Percentiles rank a stretch among this genome's conserved stretches.
Evolutionary conservation across 331 rosid species (phyloP).

Genomic region (Phaseolus coccineus): DNA sequence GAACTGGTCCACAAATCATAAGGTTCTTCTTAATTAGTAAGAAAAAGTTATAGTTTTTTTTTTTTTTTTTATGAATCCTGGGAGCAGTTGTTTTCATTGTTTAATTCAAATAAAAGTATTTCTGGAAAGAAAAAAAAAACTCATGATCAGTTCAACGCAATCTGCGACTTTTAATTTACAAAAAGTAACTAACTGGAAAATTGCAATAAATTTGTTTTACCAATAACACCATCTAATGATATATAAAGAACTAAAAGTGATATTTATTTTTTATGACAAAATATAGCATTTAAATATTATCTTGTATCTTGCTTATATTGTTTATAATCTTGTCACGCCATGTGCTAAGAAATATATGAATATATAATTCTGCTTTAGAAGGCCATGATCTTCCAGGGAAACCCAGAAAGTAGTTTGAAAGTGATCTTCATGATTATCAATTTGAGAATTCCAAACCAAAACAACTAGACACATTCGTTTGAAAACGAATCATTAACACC

Average conservation of each 20-base stretch:
- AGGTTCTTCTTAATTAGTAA: too few relatives aligned
- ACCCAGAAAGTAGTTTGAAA: not conserved
- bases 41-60: too few relatives aligned
- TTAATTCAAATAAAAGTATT: not conserved
- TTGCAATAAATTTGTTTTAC: not conserved
- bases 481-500: slow-evolving; percentile 6
- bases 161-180: not conserved
- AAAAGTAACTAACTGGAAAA: not conserved
- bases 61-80: too few relatives aligned
- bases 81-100: not conserved
- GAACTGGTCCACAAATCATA: too few relatives aligned
- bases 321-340: not conserved
- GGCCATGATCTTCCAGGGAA: not conserved
- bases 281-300: not conserved
- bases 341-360: too few relatives aligned
- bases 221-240: not conserved
- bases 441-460: not conserved
- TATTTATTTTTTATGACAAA: not conserved
- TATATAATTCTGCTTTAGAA: too few relatives aligned
- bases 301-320: not conserved
- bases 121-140: not conserved
- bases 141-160: not conserved
- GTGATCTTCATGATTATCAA: not conserved
- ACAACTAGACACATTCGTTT: not conserved
- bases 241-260: not conserved